Conservation (phyloP, 495 filamentous ascomycete genomes). For the Trichoderma erinaceum region DNA sequence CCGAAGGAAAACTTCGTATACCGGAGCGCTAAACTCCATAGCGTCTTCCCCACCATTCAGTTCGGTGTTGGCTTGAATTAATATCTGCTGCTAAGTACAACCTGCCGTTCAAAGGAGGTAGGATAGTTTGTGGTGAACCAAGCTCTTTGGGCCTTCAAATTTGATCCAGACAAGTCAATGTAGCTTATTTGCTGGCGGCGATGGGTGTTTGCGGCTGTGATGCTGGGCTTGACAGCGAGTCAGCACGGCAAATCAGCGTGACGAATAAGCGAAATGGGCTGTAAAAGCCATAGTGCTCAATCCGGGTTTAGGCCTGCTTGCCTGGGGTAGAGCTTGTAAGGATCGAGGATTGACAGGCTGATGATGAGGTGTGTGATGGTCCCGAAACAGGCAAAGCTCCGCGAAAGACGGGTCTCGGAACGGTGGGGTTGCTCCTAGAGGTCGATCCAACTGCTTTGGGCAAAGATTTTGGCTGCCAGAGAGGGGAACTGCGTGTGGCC, state of each 20-base stretch:
- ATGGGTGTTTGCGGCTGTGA: neutral
- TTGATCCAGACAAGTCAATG: neutral
- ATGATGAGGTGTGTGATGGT: constrained; percentile 4
- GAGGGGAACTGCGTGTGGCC: neutral
- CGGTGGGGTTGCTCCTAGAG: constrained; percentile 7
- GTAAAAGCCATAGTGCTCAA: neutral
- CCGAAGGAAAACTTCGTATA: neutral
- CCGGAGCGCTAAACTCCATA: neutral
- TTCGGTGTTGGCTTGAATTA: neutral
- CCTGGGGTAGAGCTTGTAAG: neutral
- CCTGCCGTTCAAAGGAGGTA: neutral
- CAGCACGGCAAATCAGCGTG: constrained; percentile 5
- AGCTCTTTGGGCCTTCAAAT: neutral
- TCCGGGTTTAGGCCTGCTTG: neutral
- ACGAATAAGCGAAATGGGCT: constrained; percentile 10
- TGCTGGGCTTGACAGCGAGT: neutral
- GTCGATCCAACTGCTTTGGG: constrained; percentile 6
- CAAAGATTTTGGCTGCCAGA: neutral
- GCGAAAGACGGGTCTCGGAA: constrained; percentile 11
- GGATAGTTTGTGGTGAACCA: neutral
- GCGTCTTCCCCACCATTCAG: neutral
- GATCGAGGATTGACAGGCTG: constrained; percentile 6
- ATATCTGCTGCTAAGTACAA: neutral
- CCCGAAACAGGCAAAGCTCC: constrained; percentile 12
- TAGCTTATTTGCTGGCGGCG: neutral